Percentiles rank a stretch among this genome's conserved stretches.
These are phyloP conservation scores for Corniculantispora saksenae DNA, from an alignment of 2,329 filamentous ascomycete genomes.

Conservation along the genomic window DNA sequence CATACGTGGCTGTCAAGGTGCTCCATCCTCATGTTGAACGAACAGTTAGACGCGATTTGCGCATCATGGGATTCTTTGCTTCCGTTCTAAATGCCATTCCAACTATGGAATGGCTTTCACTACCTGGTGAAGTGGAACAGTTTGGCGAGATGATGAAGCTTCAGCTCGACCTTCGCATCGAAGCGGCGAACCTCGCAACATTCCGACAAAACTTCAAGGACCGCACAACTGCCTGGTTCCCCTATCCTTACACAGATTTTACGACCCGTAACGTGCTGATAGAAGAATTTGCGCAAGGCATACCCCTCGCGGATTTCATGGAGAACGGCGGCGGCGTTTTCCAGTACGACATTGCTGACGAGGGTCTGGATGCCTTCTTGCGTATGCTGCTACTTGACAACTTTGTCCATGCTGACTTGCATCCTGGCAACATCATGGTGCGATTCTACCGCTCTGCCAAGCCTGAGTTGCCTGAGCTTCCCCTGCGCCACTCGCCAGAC, in stretches of 20 bases:
- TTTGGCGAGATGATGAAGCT: constrained; percentile 99
- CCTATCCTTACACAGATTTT: constrained; percentile 89
- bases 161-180: constrained; percentile 93
- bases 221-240: constrained; percentile 92
- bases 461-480: constrained; percentile 56
- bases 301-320: constrained; percentile 86
- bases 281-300: constrained; percentile 94
- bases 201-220: constrained; percentile 91
- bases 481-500: constrained; percentile 29
- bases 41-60: constrained; percentile 83
- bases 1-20: constrained; percentile 94
- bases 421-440: constrained; percentile 99
- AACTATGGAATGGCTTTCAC: constrained; percentile 94
- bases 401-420: constrained; percentile 93
- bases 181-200: constrained; percentile 82
- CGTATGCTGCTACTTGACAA: constrained; percentile 97
- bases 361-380: constrained; percentile 92
- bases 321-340: constrained; percentile 90
- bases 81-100: constrained; percentile 80
- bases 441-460: constrained; percentile 87
- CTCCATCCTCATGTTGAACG: constrained; percentile 89
- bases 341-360: constrained; percentile 90
- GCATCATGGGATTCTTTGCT: constrained; percentile 94
- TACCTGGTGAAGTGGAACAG: constrained; percentile 89
- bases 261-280: constrained; percentile 90